Conservation (phyloP, 345 rosid genomes). For the Crucihimalaya himalaica region DNA sequence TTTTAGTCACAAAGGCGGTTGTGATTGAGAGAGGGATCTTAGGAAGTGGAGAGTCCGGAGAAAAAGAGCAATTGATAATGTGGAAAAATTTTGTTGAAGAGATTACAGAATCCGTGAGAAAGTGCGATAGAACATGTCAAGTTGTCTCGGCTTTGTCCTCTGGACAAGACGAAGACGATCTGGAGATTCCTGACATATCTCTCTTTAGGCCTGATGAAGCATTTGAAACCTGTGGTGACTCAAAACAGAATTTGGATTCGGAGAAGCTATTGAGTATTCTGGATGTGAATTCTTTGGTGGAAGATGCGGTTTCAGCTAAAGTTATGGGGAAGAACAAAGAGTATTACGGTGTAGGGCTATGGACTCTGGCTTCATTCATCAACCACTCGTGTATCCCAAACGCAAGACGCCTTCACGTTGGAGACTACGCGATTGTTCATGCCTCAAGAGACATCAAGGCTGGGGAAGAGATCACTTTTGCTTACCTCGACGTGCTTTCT, state of each 20-base stretch:
- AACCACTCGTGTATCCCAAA: constrained; percentile 87
- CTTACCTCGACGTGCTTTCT: constrained; percentile 65
- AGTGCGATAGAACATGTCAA: constrained; percentile 46
- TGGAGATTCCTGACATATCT: constrained; percentile 60
- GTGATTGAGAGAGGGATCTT: constrained; percentile 80
- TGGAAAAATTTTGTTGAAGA: constrained; percentile 75
- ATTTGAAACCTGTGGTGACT: not conserved
- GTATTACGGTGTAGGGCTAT: constrained; percentile 75
- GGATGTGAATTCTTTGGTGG: constrained; percentile 89
- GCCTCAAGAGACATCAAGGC: constrained; percentile 78
- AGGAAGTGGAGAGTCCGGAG: constrained; percentile 51
- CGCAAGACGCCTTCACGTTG: constrained; percentile 74
- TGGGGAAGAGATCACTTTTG: constrained; percentile 77
- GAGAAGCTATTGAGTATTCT: constrained; percentile 61
- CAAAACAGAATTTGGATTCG: constrained; percentile 41
- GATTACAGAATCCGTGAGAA: constrained; percentile 50
- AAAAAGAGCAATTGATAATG: constrained; percentile 72
- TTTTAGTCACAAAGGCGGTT: constrained; percentile 70
- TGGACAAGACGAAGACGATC: constrained; percentile 58
- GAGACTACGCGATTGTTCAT: constrained; percentile 62
- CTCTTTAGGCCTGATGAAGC: constrained; percentile 60
- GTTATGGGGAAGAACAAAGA: constrained; percentile 80
- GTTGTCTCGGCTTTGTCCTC: constrained; percentile 54
- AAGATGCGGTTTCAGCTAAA: constrained; percentile 71
- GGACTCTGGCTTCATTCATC: constrained; percentile 74